Evolutionary conservation across 768 basidiomycete species (phyloP).

Genomic region (Hygrophoropsis aurantiaca): DNA sequence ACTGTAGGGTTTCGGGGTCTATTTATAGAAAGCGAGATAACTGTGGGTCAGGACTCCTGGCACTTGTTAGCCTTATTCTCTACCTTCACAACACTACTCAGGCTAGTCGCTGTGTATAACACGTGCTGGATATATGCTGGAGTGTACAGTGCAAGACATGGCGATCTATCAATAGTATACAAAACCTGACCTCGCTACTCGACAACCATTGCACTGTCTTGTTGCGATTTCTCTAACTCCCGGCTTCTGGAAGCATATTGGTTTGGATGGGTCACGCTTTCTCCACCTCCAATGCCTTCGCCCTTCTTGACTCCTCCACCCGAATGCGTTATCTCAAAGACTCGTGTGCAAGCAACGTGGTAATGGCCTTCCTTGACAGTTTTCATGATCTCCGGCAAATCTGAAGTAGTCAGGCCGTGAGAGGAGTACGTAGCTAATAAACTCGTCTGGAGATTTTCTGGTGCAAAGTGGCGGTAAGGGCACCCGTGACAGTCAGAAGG

Average conservation of each 20-base stretch:
- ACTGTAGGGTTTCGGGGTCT: too few species aligned
- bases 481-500: conserved; percentile 80
- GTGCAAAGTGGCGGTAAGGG: conserved; percentile 87
- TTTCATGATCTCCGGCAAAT: conserved; percentile 80
- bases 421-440: conserved; percentile 67
- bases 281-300: conserved; percentile 82
- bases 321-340: conserved; percentile 92
- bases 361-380: conserved; percentile 80
- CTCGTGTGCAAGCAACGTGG: conserved; percentile 95
- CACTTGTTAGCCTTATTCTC: too few species aligned
- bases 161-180: background rate
- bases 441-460: conserved; percentile 78
- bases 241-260: conserved; percentile 78
- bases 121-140: background rate
- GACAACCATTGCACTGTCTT: conserved; percentile 46
- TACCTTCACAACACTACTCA: too few species aligned
- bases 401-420: conserved; percentile 61
- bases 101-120: too few species aligned
- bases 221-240: conserved; percentile 52
- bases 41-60: too few species aligned
- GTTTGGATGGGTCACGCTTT: conserved; percentile 93
- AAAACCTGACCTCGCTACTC: conserved; percentile 16
- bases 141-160: background rate
- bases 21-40: too few species aligned
- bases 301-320: conserved; percentile 76